A percentile compares a stretch with the other conserved stretches of the same genome.
Evolutionary conservation across 306 rosid species (phyloP).

Genomic region (Acacia melanoxylon): DNA sequence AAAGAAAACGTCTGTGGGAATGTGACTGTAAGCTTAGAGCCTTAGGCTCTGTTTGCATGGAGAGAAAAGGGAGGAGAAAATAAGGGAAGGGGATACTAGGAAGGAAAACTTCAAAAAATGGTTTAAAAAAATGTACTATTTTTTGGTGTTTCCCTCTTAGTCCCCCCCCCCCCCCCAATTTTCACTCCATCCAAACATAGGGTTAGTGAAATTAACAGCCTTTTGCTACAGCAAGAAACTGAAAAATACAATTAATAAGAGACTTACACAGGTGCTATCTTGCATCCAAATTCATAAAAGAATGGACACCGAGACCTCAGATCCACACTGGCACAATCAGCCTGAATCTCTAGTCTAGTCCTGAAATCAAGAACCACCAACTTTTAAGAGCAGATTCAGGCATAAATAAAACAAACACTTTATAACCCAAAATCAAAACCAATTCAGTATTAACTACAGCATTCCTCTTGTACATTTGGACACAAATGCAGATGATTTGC

Average conservation of each 20-base stretch:
- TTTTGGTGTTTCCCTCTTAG: too few species aligned
- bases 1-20: not conserved
- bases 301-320: constrained; percentile 77
- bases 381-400: constrained; percentile 26
- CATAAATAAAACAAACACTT: constrained; percentile 12
- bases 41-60: not conserved
- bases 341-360: constrained; percentile 87
- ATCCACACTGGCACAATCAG: constrained; percentile 82
- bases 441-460: constrained; percentile 3
- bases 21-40: constrained; percentile 10
- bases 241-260: constrained; percentile 22
- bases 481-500: constrained; percentile 14
- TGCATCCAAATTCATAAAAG: constrained; percentile 97
- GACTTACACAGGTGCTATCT: constrained; percentile 88
- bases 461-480: constrained; percentile 3
- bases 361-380: constrained; percentile 46
- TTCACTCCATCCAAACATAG: too few species aligned
- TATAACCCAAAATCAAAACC: constrained; percentile 2
- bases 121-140: too few species aligned
- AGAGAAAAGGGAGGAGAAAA: too few species aligned
- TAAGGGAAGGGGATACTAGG: too few species aligned
- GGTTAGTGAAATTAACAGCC: not conserved
- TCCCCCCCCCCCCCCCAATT: too few species aligned
- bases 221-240: constrained; percentile 6
- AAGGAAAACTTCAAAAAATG: too few species aligned